These are phyloP conservation scores for Pisolithus sp. DNA, from an alignment of 768 basidiomycete species.

Conservation along the genomic window DNA sequence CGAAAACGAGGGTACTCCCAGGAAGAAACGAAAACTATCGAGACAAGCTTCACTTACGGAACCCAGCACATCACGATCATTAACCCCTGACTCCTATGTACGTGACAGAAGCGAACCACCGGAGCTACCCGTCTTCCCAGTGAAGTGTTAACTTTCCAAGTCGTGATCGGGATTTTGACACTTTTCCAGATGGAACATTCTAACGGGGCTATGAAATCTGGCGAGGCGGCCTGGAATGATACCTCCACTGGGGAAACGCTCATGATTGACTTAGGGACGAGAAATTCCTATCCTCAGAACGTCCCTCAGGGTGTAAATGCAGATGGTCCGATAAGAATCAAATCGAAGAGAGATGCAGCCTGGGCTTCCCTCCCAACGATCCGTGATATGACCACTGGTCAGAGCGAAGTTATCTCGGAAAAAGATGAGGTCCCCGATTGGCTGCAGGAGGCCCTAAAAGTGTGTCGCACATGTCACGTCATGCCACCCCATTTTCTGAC, in stretches of 20 bases:
- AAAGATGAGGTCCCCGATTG: slow-evolving; percentile 45
- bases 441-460: slow-evolving; percentile 58
- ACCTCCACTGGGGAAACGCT: slow-evolving; percentile 52
- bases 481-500: slow-evolving; percentile 6
- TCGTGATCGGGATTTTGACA: slow-evolving; percentile 8
- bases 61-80: not conserved
- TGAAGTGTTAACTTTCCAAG: slow-evolving; percentile 10
- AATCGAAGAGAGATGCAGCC: slow-evolving; percentile 12
- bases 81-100: slow-evolving; percentile 1
- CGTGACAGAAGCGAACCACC: slow-evolving; percentile 7
- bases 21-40: slow-evolving; percentile 46
- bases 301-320: slow-evolving; percentile 6
- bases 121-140: slow-evolving; percentile 11
- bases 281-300: slow-evolving; percentile 49
- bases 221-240: slow-evolving; percentile 48
- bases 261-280: slow-evolving; percentile 60
- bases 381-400: not conserved
- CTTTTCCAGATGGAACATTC: slow-evolving; percentile 7
- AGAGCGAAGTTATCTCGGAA: slow-evolving; percentile 7
- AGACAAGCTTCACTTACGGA: slow-evolving; percentile 10
- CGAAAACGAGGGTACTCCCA: slow-evolving; percentile 29
- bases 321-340: slow-evolving; percentile 6
- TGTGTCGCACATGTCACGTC: slow-evolving; percentile 23
- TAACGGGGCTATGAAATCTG: slow-evolving; percentile 8
- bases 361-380: slow-evolving; percentile 4